phyloP scores from a whole-genome alignment of 129 eudicot genomes.

The Arctium minus region DNA sequence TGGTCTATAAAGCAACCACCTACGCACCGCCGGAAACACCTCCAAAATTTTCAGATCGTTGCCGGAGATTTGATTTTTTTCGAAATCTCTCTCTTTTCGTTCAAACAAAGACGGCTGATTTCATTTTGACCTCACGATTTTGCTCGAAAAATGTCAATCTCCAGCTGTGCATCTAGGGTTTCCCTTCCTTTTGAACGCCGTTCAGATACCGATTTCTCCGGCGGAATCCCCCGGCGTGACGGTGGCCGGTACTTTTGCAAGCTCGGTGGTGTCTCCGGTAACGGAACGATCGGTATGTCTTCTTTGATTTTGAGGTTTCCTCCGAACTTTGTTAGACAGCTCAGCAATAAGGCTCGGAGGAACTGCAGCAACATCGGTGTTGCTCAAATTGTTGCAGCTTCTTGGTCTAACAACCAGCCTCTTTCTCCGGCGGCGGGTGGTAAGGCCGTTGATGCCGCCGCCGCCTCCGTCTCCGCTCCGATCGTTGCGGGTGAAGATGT shows the following conservation, averaged over 20 bases:
- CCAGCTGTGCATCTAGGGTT: constrained; percentile 38
- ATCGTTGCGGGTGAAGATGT: constrained; percentile 38
- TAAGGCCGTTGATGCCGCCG: constrained; percentile 46
- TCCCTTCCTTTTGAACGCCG: constrained; percentile 64
- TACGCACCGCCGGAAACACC: not conserved
- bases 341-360: constrained; percentile 87
- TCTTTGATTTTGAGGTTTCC: constrained; percentile 72
- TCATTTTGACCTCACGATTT: not conserved
- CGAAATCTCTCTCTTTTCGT: not conserved
- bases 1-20: constrained; percentile 21
- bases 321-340: constrained; percentile 83
- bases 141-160: constrained; percentile 42
- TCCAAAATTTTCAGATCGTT: constrained; percentile 13
- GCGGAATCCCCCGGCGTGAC: constrained; percentile 37
- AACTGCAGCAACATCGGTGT: constrained; percentile 97
- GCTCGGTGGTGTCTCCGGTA: constrained; percentile 10
- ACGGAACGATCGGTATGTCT: constrained; percentile 43
- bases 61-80: not conserved
- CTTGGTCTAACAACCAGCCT: constrained; percentile 76
- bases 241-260: constrained; percentile 31
- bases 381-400: constrained; percentile 91
- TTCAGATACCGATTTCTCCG: constrained; percentile 55
- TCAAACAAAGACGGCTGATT: constrained; percentile 14
- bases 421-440: constrained; percentile 48
- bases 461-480: constrained; percentile 45